Evolutionary conservation across 768 basidiomycete genomes (phyloP).

Genomic region (Suillus tomentosus): DNA sequence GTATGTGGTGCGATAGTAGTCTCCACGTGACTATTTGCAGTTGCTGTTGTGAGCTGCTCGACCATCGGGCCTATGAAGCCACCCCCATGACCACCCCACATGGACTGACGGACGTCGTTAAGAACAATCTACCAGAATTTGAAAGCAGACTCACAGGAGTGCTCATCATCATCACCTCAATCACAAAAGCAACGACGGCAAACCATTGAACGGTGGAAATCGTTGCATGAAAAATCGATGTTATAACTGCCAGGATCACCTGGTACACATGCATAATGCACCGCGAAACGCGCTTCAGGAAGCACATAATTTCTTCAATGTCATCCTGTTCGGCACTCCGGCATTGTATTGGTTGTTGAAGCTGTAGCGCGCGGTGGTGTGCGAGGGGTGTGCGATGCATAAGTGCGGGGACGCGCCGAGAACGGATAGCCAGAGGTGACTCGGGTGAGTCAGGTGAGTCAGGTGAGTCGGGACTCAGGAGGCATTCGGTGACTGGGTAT

Average conservation of each 20-base stretch:
- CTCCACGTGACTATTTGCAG: neutral
- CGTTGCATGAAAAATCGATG: neutral
- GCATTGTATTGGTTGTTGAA: neutral
- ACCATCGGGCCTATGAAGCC: conserved; percentile 8
- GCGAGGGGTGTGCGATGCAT: neutral
- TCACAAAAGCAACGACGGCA: conserved; percentile 7
- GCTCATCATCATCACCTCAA: conserved; percentile 5
- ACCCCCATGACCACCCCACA: neutral
- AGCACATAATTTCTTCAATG: conserved; percentile 46
- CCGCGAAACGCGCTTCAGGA: conserved; percentile 46
- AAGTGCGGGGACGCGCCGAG: neutral
- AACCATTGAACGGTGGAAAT: conserved; percentile 8
- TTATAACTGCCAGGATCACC: neutral
- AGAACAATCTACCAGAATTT: neutral
- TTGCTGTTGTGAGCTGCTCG: conserved; percentile 2
- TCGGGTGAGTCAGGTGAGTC: neutral
- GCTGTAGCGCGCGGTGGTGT: neutral
- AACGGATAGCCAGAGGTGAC: neutral
- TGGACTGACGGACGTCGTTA: neutral
- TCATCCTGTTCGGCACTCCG: conserved; percentile 9
- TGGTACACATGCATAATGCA: neutral
- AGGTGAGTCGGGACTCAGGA: neutral
- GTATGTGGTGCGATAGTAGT: neutral
- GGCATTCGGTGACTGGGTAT: neutral
- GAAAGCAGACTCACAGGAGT: neutral